These are phyloP conservation scores for Pinus tabuliformis DNA, from an alignment of 75 land plant genomes.

Conservation along the genomic window DNA sequence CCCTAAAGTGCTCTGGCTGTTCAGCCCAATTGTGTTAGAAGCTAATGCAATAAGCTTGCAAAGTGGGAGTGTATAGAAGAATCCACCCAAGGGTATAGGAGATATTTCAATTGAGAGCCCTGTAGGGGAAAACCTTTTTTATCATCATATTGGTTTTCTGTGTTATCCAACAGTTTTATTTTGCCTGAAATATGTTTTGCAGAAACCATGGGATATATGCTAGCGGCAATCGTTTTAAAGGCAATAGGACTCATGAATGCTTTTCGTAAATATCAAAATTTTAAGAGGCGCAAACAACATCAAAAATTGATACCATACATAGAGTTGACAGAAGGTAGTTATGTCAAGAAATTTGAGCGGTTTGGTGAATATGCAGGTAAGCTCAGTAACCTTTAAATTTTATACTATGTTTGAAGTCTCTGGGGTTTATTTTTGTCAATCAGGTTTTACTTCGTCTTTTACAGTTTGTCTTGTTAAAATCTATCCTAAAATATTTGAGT, in stretches of 20 bases:
- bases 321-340: neutral
- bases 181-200: neutral
- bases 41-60: too few relatives aligned
- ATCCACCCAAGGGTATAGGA: neutral
- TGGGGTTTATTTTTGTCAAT: neutral
- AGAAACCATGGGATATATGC: neutral
- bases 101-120: neutral
- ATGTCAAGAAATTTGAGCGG: slow-evolving; percentile 4
- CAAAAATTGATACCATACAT: neutral
- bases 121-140: neutral
- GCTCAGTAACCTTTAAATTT: neutral
- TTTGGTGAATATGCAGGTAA: slow-evolving; percentile 8
- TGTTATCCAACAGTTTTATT: neutral
- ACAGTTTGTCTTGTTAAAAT: neutral
- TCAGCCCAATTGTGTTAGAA: too few relatives aligned
- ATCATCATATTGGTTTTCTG: neutral
- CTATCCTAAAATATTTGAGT: neutral
- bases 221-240: neutral
- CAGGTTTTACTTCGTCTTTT: neutral
- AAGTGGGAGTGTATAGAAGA: too few relatives aligned
- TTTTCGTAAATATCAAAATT: neutral
- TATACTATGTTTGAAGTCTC: neutral
- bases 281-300: neutral
- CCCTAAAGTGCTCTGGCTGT: too few relatives aligned
- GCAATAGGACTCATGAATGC: neutral